Evolutionary conservation across 306 rosid genomes (phyloP).

Genomic region (Ceratonia siliqua): DNA sequence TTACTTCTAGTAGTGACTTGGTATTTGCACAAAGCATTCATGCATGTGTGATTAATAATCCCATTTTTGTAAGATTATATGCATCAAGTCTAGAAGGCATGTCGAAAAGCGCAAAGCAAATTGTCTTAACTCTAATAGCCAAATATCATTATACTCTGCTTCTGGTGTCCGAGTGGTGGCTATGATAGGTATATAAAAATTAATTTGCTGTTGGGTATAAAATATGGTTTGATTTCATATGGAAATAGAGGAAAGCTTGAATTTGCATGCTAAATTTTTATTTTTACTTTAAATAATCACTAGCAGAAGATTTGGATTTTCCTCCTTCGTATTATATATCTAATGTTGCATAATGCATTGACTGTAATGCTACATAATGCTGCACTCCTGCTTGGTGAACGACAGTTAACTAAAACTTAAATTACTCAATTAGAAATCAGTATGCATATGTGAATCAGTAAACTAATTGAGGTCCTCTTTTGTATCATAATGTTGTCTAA

Average conservation of each 20-base stretch:
- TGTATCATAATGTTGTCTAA: not conserved
- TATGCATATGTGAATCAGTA: not conserved
- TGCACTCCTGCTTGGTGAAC: not conserved
- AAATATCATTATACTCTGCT: not conserved
- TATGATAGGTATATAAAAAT: not conserved
- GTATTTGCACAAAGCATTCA: conserved; percentile 6
- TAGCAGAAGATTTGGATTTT: not conserved
- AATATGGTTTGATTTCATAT: not conserved
- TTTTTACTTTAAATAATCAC: not conserved
- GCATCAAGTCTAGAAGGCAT: not conserved
- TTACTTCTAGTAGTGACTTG: conserved; percentile 3
- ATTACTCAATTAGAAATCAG: not conserved
- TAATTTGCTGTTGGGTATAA: not conserved
- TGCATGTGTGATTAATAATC: not conserved
- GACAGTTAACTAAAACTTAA: not conserved
- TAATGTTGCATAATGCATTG: not conserved
- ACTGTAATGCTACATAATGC: not conserved
- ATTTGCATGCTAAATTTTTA: not conserved
- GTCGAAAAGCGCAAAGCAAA: not conserved
- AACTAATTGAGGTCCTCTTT: not conserved
- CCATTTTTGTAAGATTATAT: not conserved
- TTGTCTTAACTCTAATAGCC: not conserved
- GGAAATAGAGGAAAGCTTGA: conserved; percentile 9
- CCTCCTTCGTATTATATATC: not conserved
- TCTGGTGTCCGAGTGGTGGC: not conserved